phyloP scores from a whole-genome alignment of 768 basidiomycete genomes.

The Rickenella mellea region DNA sequence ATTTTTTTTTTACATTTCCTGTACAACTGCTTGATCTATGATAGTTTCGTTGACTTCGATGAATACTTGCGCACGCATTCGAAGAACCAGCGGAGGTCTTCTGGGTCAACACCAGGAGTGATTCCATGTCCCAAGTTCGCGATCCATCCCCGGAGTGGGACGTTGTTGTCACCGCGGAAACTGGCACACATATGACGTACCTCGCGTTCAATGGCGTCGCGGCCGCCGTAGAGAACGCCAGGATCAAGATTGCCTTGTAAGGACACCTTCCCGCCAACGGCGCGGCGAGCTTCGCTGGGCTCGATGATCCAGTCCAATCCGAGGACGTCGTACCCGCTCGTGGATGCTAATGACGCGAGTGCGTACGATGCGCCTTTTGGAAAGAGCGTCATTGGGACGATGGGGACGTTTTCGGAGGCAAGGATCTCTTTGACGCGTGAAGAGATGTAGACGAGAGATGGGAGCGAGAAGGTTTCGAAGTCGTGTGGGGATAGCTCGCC shows the following conservation, averaged over 20 bases:
- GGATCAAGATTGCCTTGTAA: constrained; percentile 96
- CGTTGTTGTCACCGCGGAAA: constrained; percentile 51
- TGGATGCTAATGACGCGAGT: constrained; percentile 46
- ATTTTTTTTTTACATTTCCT: too few relatives aligned
- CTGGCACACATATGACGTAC: constrained; percentile 74
- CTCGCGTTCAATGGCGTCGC: constrained; percentile 74
- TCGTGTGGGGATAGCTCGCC: constrained; percentile 87
- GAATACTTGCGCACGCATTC: constrained; percentile 86
- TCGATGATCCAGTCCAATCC: constrained; percentile 90
- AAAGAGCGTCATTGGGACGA: constrained; percentile 82
- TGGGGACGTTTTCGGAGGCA: constrained; percentile 37
- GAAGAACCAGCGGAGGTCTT: constrained; percentile 86
- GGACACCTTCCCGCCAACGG: constrained; percentile 53
- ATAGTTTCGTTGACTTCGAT: constrained; percentile 6
- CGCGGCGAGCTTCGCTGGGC: constrained; percentile 55
- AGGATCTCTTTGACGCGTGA: constrained; percentile 55
- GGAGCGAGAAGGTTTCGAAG: constrained; percentile 76
- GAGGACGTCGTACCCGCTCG: constrained; percentile 76
- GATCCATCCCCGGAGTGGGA: constrained; percentile 71
- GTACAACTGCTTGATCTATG: too few relatives aligned
- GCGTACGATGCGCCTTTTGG: constrained; percentile 84
- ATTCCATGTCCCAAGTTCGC: constrained; percentile 97
- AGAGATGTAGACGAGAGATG: constrained; percentile 67
- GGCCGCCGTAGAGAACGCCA: constrained; percentile 73
- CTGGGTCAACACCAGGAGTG: constrained; percentile 90